Percentiles rank a stretch among this genome's conserved stretches.
Conservation (phyloP, 2,329 filamentous ascomycete genomes). For the Trichoderma guizhouense region DNA sequence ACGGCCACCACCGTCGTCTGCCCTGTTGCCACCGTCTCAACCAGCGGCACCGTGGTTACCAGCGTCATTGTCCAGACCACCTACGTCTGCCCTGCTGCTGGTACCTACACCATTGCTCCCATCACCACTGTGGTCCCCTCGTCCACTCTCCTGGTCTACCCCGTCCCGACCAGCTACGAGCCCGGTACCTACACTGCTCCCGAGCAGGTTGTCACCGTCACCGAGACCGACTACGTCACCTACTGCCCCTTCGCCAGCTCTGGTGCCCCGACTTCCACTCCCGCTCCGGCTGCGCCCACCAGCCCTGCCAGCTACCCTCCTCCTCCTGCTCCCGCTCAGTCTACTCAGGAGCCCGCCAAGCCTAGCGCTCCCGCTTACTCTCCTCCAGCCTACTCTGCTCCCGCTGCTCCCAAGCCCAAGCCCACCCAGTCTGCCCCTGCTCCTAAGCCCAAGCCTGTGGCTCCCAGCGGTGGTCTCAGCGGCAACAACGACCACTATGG, state of each 20-base stretch:
- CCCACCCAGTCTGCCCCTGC: constrained; percentile 11
- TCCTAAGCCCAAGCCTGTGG: constrained; percentile 22
- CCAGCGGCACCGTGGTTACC: constrained; percentile 56
- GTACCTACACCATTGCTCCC: constrained; percentile 73
- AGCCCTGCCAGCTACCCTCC: constrained; percentile 12
- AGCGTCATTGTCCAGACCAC: constrained; percentile 67
- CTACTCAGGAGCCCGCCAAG: background rate
- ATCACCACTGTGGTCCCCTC: constrained; percentile 58
- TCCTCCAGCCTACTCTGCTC: constrained; percentile 5
- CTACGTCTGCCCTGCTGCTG: constrained; percentile 68
- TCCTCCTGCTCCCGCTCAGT: background rate
- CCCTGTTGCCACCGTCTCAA: constrained; percentile 65
- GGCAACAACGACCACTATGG: constrained; percentile 59
- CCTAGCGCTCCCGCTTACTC: background rate
- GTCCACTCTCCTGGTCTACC: constrained; percentile 59
- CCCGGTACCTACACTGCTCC: constrained; percentile 73
- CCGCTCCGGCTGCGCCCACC: constrained; percentile 23
- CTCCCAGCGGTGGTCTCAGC: constrained; percentile 33
- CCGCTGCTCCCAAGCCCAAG: constrained; percentile 13
- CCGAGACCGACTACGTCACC: constrained; percentile 64
- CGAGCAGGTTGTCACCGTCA: constrained; percentile 64
- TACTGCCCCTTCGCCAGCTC: constrained; percentile 64
- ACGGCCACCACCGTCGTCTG: constrained; percentile 65
- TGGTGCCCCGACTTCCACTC: constrained; percentile 33
- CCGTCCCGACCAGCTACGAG: constrained; percentile 59